Conservation (phyloP, 164 flowering plant genomes). For the Nelumbo lutea region DNA sequence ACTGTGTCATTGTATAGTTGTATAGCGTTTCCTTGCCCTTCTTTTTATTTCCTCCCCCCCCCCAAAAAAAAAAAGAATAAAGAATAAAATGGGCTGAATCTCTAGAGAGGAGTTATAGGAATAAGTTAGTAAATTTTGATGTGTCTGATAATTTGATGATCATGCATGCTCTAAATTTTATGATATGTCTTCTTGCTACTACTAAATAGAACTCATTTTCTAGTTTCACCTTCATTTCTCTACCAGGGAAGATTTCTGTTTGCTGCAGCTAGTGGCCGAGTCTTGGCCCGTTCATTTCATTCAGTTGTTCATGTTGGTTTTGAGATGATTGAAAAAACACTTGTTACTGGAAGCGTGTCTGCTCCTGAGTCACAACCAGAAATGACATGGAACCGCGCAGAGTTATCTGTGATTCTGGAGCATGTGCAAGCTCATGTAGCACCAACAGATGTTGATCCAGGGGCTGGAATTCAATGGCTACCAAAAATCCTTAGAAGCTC, state of each 20-base stretch:
- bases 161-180: too few relatives aligned
- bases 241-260: constrained; percentile 96
- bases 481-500: constrained; percentile 89
- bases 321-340: constrained; percentile 93
- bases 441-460: constrained; percentile 99
- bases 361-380: constrained; percentile 75
- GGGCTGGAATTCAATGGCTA: constrained; percentile 99
- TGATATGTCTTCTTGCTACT: background rate
- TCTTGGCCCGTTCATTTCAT: constrained; percentile 93
- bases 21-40: too few relatives aligned
- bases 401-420: constrained; percentile 95
- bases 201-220: background rate
- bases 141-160: too few relatives aligned
- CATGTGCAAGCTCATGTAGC: constrained; percentile 99
- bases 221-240: constrained; percentile 1
- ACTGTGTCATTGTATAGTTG: too few relatives aligned
- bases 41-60: too few relatives aligned
- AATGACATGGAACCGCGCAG: constrained; percentile 96
- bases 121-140: too few relatives aligned
- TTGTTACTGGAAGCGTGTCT: constrained; percentile 53
- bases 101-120: too few relatives aligned
- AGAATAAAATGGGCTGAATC: too few relatives aligned
- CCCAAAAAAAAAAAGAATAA: too few relatives aligned
- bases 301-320: constrained; percentile 87
- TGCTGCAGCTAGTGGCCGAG: constrained; percentile 98